These are phyloP conservation scores for Sphagnum magellanicum DNA, from an alignment of 228 moss, liverwort and hornwort genomes.

Conservation along the genomic window DNA sequence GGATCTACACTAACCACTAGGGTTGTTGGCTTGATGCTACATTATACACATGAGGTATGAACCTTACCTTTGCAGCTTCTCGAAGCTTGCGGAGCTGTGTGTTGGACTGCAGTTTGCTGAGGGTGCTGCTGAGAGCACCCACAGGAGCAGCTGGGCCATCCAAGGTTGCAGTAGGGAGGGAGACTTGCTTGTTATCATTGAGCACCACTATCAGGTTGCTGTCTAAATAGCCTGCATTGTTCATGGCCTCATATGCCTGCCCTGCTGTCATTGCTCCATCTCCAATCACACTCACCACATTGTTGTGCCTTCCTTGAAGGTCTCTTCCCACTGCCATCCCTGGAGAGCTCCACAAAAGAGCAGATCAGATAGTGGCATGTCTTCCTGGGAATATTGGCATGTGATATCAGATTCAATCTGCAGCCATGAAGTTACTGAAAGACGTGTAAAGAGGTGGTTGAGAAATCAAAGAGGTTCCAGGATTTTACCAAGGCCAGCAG, in stretches of 20 bases:
- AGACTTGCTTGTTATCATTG: slow-evolving; percentile 52
- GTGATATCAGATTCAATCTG: too few species aligned
- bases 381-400: too few species aligned
- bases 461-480: not conserved
- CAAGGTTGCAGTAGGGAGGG: slow-evolving; percentile 39
- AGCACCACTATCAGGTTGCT: slow-evolving; percentile 46
- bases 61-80: slow-evolving; percentile 31
- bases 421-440: not conserved
- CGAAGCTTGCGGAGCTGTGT: slow-evolving; percentile 15
- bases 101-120: slow-evolving; percentile 39
- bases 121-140: slow-evolving; percentile 30
- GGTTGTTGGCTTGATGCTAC: not conserved
- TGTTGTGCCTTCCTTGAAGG: slow-evolving; percentile 17
- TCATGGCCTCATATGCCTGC: slow-evolving; percentile 55
- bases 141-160: slow-evolving; percentile 42
- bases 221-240: slow-evolving; percentile 37
- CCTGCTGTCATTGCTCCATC: slow-evolving; percentile 50
- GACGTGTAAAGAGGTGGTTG: not conserved
- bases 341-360: slow-evolving; percentile 2
- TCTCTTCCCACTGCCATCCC: slow-evolving; percentile 45
- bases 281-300: slow-evolving; percentile 37
- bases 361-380: too few species aligned
- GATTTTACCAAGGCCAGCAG: slow-evolving; percentile 32
- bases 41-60: not conserved
- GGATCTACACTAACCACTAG: too few species aligned